Base-by-base conservation (phyloP, 73 alveolate species). In the Symbiodinium pilosum region DNA sequence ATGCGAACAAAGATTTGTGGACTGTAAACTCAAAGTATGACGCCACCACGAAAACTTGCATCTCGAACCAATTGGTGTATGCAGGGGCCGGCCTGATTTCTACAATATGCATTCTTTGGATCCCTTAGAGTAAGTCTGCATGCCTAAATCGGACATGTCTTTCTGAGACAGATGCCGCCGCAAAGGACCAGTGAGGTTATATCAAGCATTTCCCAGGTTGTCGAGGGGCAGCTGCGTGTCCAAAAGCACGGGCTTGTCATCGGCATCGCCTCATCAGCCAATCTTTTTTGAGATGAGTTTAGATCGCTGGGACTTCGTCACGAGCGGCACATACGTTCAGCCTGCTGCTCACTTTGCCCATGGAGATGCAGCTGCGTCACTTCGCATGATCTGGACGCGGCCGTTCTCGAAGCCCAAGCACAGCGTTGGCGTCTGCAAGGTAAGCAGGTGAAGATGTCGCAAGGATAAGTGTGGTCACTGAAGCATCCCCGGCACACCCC, bases 381-480 rank as follows among this genome's bases (percentile, higher is more conserved):
- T 99, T 77, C 99, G 99, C 99, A 99, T 99, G 83, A 99, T 93
- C 99, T 99, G 99, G 87, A 99, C 99, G 87, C 99, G 99, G 43
- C 99, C 99, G 92, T 99, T 99, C 99, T 99, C 93, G 94, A 99
- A 99, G 56, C 99, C 99, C 30, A 99, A 92, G 94, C 99, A 99
- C 5, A 99, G 99, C 12, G 99, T 68, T 2, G 98, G 98, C 30
- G 92, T 77, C 98, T 92, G 92, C 41, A 86, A 43, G 7, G 28
- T n/a, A n/a, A 11, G 36, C 92, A 20, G 42, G 43, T 3, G 86
- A 24, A 24, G 43, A 16, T 18, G 26, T 18, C 52, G 18, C 88
- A 81, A 77, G 88, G 54, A 39, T n/a, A 77, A 8, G 11, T 24
- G 28, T 24, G 28, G 28, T 24, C 28, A 24, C 32, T 2, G 28